Evolutionary conservation across 352 stramenopile species (phyloP), one percentile per base, ranked within the genome.

Genomic region (Pythium vanterpoolii): DNA sequence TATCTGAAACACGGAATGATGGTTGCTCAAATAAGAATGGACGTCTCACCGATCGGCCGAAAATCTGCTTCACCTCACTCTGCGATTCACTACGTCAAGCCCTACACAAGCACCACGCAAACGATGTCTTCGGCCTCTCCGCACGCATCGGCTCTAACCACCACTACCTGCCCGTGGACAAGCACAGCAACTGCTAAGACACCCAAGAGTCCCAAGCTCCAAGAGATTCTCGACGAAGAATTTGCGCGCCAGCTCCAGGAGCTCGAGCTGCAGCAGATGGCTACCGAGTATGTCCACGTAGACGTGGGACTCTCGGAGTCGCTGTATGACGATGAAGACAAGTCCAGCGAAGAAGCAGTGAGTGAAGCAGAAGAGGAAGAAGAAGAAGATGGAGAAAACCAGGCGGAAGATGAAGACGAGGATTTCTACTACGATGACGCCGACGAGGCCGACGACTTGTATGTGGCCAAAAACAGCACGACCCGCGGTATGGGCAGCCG

Each of bases 201-300:
- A 5, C 18, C 26, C 28, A 39, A 34, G 38, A 56, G 44, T 30
- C 64, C 64, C 13, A 83, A 56, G 27, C 64, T 86, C 28, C 78
- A 85, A 68, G 72, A 89, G 49, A 85, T 89, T 59, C 78, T 86
- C 69, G 78, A 89, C 62, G 78, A 85, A 56, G 74, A 85, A 52
- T 56, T 89, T 28, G 76, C 76, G 3, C 54, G 58, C 16, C 66
- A 83, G 53, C 56, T 86, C 36, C 57, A 76, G 6, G 62, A 79
- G 31, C 42, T 67, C 28, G 72, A 79, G 27, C 40, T 69, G 23
- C 40, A 57, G 21, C 58, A 63, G 1, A 26, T 56, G 24, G 27
- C 53, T 19, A 28, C 33, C 34, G 34, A 42, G 4, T 52, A 51
- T 7, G 26, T 16, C 11, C 27, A 44, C n/a, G 34, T 18, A 5